Percentiles rank a stretch among this genome's conserved stretches.
These are phyloP conservation scores for Trifolium repens DNA, from an alignment of 306 rosid species.

Conservation along the genomic window DNA sequence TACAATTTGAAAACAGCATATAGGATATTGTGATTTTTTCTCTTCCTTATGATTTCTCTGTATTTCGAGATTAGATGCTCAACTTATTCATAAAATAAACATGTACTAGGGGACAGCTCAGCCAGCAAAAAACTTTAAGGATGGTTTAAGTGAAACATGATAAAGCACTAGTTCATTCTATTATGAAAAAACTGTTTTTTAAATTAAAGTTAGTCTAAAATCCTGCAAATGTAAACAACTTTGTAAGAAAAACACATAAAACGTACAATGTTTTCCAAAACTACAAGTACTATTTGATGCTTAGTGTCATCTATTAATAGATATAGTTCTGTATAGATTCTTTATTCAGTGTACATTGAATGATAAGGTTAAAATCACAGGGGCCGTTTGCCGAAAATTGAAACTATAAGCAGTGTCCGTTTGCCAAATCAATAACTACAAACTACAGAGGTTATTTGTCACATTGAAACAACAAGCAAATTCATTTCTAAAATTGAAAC, in stretches of 20 bases:
- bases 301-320: too few species aligned
- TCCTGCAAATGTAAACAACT: slow-evolving; percentile 10
- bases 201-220: slow-evolving; percentile 1
- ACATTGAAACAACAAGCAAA: slow-evolving; percentile 6
- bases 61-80: neutral
- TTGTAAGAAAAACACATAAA: slow-evolving; percentile 1
- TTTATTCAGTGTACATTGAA: too few species aligned
- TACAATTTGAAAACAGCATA: slow-evolving; percentile 4
- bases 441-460: neutral
- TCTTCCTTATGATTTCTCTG: neutral
- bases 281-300: slow-evolving; percentile 14
- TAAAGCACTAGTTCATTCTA: neutral
- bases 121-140: neutral
- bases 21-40: neutral
- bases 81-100: slow-evolving; percentile 10
- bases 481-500: slow-evolving; percentile 12
- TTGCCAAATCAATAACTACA: slow-evolving; percentile 3
- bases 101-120: neutral
- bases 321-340: too few species aligned
- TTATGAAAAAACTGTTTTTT: neutral
- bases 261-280: neutral
- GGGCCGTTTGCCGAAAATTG: neutral
- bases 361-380: neutral
- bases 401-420: neutral
- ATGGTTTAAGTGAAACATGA: slow-evolving; percentile 2